Base-by-base conservation (phyloP, 495 filamentous ascomycete genomes). In the Lepraria neglecta region DNA sequence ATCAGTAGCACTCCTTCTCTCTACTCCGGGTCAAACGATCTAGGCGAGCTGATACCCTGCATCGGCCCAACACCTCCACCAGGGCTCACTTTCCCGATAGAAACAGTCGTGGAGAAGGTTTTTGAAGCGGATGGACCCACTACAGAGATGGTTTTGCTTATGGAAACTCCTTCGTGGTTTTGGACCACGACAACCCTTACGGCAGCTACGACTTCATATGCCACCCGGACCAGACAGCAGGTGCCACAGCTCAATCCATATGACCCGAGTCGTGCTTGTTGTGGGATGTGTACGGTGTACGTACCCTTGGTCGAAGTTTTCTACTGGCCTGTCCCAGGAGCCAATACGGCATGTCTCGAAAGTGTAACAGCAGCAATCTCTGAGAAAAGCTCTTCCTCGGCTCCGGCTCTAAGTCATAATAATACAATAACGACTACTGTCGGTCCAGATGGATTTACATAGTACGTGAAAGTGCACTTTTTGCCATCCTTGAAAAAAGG, bases 231-330 rank as follows among this genome's bases (percentile, higher is more conserved):
- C 21, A 46, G 44, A 21, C 44, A 46, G 44, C 44, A 21, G 21
- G 12, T 2, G 17, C 44, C 44, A n/a, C 44, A 46, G 21, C 17
- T 21, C 44, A 46, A 46, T 6, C 44, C 44, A 3, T 46, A 46
- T 46, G 44, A 46, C 12, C 17, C 44, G 11, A 21, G 21, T 46
- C n/a, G n/a, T 46, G 17, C 44, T 46, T 61, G 59, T 51, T 61
- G 59, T 44, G 59, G 59, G 7, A 38, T 10, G 15, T 61, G 59
- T 55, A 51, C n/a, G 11, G 40, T 61, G 9, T 48, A 51, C 14
- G 59, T 48, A 19, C 50, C 59, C 12, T 55, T 55, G 28, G 59
- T 61, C n/a, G 59, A 61, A 10, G 59, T 61, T 4, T 56, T 55
- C 43, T 61, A 56, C 21, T 61, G 59, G 59, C 47, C 52, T 33